Conservation (phyloP, 2,329 filamentous ascomycete species). For the Thielaviopsis euricoi region DNA sequence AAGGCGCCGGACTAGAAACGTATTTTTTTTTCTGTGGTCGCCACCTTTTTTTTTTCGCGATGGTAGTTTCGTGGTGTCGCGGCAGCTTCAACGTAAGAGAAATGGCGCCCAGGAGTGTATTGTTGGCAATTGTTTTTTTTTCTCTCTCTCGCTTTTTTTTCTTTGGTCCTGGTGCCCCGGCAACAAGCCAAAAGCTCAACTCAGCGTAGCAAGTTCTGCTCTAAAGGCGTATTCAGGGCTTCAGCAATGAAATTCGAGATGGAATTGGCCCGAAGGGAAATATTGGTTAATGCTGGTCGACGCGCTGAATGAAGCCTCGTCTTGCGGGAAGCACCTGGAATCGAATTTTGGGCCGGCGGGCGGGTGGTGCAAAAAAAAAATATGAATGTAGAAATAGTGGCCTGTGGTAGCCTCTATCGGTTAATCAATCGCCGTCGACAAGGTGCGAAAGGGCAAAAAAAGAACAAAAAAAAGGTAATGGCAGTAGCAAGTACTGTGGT, state of each 20-base stretch:
- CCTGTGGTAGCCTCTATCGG: background rate
- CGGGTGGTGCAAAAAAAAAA: background rate
- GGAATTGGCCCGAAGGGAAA: background rate
- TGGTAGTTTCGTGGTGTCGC: background rate
- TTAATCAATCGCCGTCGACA: background rate
- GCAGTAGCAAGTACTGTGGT: background rate
- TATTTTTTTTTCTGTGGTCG: background rate
- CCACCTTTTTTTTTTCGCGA: conserved; percentile 1
- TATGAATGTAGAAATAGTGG: no score
- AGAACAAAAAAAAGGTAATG: no score
- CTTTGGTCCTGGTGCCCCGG: background rate
- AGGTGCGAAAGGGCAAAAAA: background rate
- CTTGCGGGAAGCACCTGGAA: background rate
- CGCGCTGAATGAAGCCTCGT: background rate
- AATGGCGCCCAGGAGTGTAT: background rate
- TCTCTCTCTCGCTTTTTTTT: background rate
- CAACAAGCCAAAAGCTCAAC: background rate
- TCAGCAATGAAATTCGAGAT: background rate
- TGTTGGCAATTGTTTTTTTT: background rate
- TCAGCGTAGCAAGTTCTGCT: background rate
- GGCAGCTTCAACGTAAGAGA: background rate
- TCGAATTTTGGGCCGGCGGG: background rate
- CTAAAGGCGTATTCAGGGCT: background rate
- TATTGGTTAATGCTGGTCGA: background rate
- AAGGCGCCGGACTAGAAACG: background rate